Conservation (phyloP, 495 filamentous ascomycete genomes). For the Thermothielavioides terrestris region DNA sequence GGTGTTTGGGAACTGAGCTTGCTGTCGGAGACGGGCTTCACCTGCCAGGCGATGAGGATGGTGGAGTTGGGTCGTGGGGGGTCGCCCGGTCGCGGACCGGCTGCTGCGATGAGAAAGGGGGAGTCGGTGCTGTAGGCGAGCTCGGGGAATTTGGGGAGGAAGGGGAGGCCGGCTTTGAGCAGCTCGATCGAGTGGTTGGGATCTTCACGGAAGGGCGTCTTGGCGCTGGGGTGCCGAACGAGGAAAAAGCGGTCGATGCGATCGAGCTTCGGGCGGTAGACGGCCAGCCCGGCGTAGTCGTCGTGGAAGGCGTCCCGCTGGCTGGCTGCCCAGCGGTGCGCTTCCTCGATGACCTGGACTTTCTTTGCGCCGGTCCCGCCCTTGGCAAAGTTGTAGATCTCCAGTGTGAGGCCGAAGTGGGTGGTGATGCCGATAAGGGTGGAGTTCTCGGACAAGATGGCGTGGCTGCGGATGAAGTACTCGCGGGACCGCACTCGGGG, state of each 20-base stretch:
- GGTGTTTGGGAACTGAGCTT: constrained; percentile 14
- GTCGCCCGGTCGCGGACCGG: constrained; percentile 20
- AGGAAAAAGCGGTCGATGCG: constrained; percentile 24
- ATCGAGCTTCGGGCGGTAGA: constrained; percentile 22
- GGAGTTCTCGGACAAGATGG: constrained; percentile 20
- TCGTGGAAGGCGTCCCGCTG: constrained; percentile 17
- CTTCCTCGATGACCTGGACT: constrained; percentile 25
- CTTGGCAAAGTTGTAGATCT: constrained; percentile 26
- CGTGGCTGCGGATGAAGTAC: constrained; percentile 25
- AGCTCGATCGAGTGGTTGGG: constrained; percentile 20
- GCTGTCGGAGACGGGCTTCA: constrained; percentile 17
- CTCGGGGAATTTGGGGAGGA: constrained; percentile 25
- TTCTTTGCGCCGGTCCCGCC: constrained; percentile 16
- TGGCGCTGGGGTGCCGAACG: constrained; percentile 13
- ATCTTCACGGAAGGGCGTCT: constrained; percentile 22
- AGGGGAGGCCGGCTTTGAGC: constrained; percentile 14
- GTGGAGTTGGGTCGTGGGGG: constrained; percentile 9
- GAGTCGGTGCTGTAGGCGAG: constrained; percentile 20
- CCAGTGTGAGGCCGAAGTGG: constrained; percentile 24
- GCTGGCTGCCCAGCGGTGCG: constrained; percentile 23
- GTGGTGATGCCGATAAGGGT: constrained; percentile 21
- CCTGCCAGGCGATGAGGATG: constrained; percentile 24
- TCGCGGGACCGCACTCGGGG: constrained; percentile 23
- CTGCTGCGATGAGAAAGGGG: constrained; percentile 20
- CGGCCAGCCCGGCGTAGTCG: constrained; percentile 17